These are phyloP conservation scores for Saccharomyces kudriavzevii DNA, from an alignment of 805 yeast genomes.

Conservation along the genomic window DNA sequence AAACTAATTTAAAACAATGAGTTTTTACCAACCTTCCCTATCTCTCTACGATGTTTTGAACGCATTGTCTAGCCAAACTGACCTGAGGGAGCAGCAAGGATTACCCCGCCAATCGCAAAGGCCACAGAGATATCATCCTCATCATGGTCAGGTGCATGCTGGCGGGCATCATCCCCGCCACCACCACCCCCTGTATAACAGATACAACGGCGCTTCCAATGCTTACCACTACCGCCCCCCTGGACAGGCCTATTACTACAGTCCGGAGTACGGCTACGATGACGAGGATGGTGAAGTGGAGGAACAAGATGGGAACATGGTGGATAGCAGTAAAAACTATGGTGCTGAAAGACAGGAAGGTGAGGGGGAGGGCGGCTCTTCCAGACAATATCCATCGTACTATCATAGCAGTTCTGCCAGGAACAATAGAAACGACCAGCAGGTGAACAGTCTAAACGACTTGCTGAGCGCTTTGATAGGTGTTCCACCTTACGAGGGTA, in stretches of 20 bases:
- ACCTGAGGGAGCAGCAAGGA: constrained; percentile 9
- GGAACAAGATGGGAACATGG: constrained; percentile 12
- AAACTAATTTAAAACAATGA: constrained; percentile 11
- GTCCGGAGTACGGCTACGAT: constrained; percentile 25
- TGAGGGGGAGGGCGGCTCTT: constrained; percentile 11
- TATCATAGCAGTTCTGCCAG: constrained; percentile 14
- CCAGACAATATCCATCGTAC: constrained; percentile 17
- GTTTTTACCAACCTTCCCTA: constrained; percentile 26
- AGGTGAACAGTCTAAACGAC: constrained; percentile 11
- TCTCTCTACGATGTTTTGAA: constrained; percentile 26
- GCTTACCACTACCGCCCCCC: constrained; percentile 10
- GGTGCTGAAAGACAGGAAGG: neutral
- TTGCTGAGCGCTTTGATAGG: constrained; percentile 19
- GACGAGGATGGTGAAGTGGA: constrained; percentile 30
- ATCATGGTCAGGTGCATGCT: constrained; percentile 1
- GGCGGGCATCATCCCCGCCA: constrained; percentile 3
- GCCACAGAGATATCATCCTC: neutral
- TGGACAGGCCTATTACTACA: constrained; percentile 19
- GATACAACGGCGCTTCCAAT: constrained; percentile 5
- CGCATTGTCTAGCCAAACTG: constrained; percentile 20
- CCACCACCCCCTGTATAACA: neutral
- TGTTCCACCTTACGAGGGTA: constrained; percentile 6
- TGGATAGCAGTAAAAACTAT: constrained; percentile 2
- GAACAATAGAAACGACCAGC: constrained; percentile 2
- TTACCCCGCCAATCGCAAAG: constrained; percentile 5